A percentile compares a stretch with the other conserved stretches of the same genome.
These are phyloP conservation scores for Cyberlindnera samutprakarnensis DNA, from an alignment of 805 yeast genomes.

Conservation along the genomic window DNA sequence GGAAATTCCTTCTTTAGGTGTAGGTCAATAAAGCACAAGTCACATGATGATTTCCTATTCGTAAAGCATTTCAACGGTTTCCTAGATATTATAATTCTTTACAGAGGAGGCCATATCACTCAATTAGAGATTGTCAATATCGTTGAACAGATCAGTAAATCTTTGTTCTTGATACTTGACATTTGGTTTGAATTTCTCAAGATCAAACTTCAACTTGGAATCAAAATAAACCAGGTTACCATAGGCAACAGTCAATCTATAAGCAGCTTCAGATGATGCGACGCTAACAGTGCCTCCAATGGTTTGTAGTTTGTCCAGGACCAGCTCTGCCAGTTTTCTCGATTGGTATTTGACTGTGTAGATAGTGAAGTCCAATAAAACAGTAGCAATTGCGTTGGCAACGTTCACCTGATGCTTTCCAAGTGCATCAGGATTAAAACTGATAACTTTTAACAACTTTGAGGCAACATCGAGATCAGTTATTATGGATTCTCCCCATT, in stretches of 20 bases:
- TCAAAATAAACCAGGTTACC: constrained; percentile 47
- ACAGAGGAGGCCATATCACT: too few relatives aligned
- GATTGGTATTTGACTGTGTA: constrained; percentile 26
- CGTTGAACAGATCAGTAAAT: constrained; percentile 15
- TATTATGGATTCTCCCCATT: constrained; percentile 41
- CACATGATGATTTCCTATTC: too few relatives aligned
- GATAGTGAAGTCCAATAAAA: constrained; percentile 42
- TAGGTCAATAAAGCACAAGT: too few relatives aligned
- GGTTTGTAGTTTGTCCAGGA: constrained; percentile 23
- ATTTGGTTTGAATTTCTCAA: constrained; percentile 7
- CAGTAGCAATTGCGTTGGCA: constrained; percentile 39
- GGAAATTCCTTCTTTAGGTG: too few relatives aligned
- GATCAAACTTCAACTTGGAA: constrained; percentile 12
- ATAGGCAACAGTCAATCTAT: constrained; percentile 51
- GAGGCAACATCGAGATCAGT: constrained; percentile 34
- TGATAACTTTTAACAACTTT: constrained; percentile 24
- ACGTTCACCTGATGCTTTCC: constrained; percentile 20
- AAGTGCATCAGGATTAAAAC: constrained; percentile 7
- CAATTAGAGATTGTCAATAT: constrained; percentile 5
- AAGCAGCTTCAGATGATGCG: constrained; percentile 56
- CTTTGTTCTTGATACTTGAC: constrained; percentile 11
- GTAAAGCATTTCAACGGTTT: too few relatives aligned
- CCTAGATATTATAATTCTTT: too few relatives aligned
- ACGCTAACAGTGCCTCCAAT: constrained; percentile 23
- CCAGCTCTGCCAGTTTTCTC: constrained; percentile 22